phyloP scores from a whole-genome alignment of 805 yeast species.

The Candida peoriensis region DNA sequence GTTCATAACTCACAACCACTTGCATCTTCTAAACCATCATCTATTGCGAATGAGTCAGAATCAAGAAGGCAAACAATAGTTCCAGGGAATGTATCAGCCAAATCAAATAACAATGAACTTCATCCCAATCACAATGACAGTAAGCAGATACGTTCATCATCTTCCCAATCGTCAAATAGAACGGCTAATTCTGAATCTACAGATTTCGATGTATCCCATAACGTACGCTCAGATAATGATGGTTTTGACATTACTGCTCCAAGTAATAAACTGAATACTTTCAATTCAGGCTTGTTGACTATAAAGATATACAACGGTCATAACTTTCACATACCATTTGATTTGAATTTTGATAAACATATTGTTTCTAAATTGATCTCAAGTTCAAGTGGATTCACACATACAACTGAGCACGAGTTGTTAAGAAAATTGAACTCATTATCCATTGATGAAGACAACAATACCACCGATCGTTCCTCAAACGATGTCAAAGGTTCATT shows the following conservation, averaged over 20 bases:
- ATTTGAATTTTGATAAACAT: slow-evolving; percentile 58
- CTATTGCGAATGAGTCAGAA: not conserved
- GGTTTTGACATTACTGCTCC: not conserved
- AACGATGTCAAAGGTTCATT: slow-evolving; percentile 20
- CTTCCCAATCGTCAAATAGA: slow-evolving; percentile 3
- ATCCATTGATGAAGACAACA: slow-evolving; percentile 21
- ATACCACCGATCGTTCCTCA: not conserved
- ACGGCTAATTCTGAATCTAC: slow-evolving; percentile 1
- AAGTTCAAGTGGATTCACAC: slow-evolving; percentile 37
- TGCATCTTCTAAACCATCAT: not conserved
- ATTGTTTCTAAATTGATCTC: slow-evolving; percentile 61
- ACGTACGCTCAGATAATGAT: not conserved
- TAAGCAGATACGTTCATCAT: not conserved
- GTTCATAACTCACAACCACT: not conserved
- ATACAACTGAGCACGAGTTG: slow-evolving; percentile 15
- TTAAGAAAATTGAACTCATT: slow-evolving; percentile 16
- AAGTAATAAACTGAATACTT: slow-evolving; percentile 14
- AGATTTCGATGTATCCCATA: slow-evolving; percentile 2
- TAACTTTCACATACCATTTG: slow-evolving; percentile 65
- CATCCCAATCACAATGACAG: no score
- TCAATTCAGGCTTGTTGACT: slow-evolving; percentile 68
- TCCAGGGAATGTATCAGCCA: slow-evolving; percentile 1
- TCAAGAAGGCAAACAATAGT: slow-evolving; percentile 10
- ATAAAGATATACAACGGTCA: slow-evolving; percentile 71
- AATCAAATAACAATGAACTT: no score